These are phyloP conservation scores for Yamagishiella unicocca DNA, from an alignment of 139 green algal species.

Conservation along the genomic window DNA sequence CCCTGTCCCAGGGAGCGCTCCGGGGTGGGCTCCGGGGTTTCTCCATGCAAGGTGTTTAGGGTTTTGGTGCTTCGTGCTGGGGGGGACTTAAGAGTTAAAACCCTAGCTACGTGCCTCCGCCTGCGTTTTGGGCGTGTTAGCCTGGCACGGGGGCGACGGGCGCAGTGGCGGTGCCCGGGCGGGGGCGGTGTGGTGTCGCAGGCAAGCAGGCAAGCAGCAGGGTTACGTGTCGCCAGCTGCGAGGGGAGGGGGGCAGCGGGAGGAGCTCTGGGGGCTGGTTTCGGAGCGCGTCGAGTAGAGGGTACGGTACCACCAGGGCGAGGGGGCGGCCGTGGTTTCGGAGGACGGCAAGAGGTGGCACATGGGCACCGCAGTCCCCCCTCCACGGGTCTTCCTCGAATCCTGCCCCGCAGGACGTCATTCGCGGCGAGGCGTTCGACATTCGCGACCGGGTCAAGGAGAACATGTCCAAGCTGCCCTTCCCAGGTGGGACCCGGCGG, in stretches of 20 bases:
- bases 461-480: not conserved
- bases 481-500: not conserved
- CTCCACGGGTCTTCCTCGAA: no score
- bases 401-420: not conserved
- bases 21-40: not conserved
- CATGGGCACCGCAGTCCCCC: not conserved
- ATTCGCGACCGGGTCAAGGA: conserved; percentile 37
- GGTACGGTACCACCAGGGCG: not conserved
- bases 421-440: conserved; percentile 17
- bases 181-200: no score
- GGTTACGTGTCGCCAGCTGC: not conserved
- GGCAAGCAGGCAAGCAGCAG: no score
- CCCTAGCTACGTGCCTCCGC: no score
- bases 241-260: not conserved
- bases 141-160: no score
- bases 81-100: not conserved
- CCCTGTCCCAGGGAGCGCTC: no score
- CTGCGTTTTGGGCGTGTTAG: no score
- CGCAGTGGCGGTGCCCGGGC: no score
- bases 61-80: not conserved
- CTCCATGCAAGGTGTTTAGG: not conserved
- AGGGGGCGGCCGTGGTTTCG: not conserved
- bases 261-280: not conserved
- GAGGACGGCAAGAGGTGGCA: no score
- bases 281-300: not conserved